Base-by-base conservation (phyloP, 192 early-diverging fungal species). In the Podila verticillata region DNA sequence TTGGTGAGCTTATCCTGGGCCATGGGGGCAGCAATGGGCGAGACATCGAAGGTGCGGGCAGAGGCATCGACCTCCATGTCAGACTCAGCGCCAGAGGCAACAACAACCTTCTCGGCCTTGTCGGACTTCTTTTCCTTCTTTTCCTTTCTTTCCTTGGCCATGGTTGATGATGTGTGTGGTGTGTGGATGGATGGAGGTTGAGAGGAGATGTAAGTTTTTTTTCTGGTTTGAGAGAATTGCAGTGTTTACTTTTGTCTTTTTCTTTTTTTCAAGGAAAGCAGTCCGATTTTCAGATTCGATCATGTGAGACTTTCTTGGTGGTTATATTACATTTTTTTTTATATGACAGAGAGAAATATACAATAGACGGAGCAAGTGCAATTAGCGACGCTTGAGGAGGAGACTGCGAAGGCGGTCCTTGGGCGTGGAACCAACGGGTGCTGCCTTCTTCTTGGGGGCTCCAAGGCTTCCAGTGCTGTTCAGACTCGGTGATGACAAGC, bases 1-100 rank as follows among this genome's bases (percentile, higher is more conserved):
- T 95, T 95, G 48, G 88, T 91, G n/a, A 97, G 82, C 82, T 95
- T 93, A 75, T 95, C 90, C 35, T 88, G 86, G 30, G 96, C 95
- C 75, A 97, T 82, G 29, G 96, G 96, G 59, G 88, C 84, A 68
- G 96, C 93, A 70, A 97, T 94, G 44, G 90, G 84, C 28, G 84
- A 91, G 56, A 91, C 68, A 39, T 87, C 91, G 57, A 83, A 66
- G 35, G 89, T 70, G 47, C 89, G 73, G 35, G 86, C 75, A 63
- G 91, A 74, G 13, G 77, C 64, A 67, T 80, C 77, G 35, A 77
- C 85, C 36, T 85, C 81, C 69, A 81, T 83, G 39, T 90, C 87
- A 30, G 82, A 83, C 28, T 87, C 87, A 29, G 67, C 68, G 19
- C 39, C 39, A 44, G 39, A 2, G 39, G 61, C 72, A 51, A 51